These are phyloP conservation scores for Hydnomerulius pinastri DNA, from an alignment of 768 basidiomycete genomes.

Conservation along the genomic window DNA sequence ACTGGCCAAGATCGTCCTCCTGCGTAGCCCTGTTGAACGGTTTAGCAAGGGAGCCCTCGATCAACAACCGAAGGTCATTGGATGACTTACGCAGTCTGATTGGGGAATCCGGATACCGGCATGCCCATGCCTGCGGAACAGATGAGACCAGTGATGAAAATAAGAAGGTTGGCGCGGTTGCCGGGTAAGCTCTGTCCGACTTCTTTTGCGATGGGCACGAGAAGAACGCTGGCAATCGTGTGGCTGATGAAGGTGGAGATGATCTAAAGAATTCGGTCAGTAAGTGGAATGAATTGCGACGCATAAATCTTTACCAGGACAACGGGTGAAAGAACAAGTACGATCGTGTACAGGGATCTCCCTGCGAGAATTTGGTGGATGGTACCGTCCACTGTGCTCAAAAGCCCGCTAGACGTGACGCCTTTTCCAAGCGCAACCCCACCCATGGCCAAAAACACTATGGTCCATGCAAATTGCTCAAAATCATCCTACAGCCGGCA, in stretches of 20 bases:
- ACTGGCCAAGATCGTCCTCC: slow-evolving; percentile 90
- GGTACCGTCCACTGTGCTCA: slow-evolving; percentile 70
- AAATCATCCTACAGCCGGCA: slow-evolving; percentile 74
- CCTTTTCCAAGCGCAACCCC: slow-evolving; percentile 96
- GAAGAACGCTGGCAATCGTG: slow-evolving; percentile 92
- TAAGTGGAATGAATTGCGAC: not conserved
- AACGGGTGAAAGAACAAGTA: slow-evolving; percentile 65
- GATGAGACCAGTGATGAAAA: slow-evolving; percentile 90
- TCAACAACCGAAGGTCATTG: not conserved
- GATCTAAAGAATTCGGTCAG: slow-evolving; percentile 43
- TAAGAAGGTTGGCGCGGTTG: slow-evolving; percentile 76
- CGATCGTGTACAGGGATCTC: slow-evolving; percentile 65
- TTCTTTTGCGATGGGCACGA: slow-evolving; percentile 95
- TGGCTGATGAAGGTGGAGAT: slow-evolving; percentile 97
- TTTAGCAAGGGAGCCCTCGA: not conserved
- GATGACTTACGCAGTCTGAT: slow-evolving; percentile 86
- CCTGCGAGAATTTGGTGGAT: slow-evolving; percentile 64
- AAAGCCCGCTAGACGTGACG: slow-evolving; percentile 84
- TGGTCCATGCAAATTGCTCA: slow-evolving; percentile 92
- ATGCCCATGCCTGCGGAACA: slow-evolving; percentile 98
- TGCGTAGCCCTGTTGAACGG: slow-evolving; percentile 72
- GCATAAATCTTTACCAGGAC: slow-evolving; percentile 56
- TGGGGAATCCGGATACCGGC: slow-evolving; percentile 99
- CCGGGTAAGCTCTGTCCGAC: slow-evolving; percentile 77
- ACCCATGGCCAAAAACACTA: slow-evolving; percentile 97